Evolutionary conservation across 345 rosid species (phyloP).

Genomic region (Syzygium aromaticum): DNA sequence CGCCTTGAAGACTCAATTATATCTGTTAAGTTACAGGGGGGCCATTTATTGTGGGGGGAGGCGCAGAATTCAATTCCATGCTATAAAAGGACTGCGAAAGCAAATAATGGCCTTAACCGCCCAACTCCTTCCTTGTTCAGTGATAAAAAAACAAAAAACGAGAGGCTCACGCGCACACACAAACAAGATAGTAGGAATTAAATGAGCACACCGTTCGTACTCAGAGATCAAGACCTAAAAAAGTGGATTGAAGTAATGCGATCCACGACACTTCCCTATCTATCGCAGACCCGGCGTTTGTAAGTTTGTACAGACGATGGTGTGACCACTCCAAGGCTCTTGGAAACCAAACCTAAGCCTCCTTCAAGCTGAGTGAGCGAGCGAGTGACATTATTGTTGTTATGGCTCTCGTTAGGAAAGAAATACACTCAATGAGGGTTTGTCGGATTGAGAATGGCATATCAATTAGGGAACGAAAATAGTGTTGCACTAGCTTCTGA

Average conservation of each 20-base stretch:
- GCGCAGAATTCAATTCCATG: conserved; percentile 13
- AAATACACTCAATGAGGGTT: not conserved
- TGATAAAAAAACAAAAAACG: not conserved
- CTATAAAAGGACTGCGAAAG: conserved; percentile 6
- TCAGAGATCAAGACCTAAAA: not conserved
- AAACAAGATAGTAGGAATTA: not conserved
- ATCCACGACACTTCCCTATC: not conserved
- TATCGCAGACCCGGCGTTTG: not conserved
- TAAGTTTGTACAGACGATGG: not conserved
- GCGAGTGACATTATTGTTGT: not conserved
- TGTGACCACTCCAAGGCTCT: not conserved
- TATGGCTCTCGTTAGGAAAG: not conserved
- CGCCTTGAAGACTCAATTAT: not conserved
- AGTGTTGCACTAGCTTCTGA: not conserved
- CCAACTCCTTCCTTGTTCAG: not conserved
- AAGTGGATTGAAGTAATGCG: not conserved
- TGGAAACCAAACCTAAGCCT: not conserved
- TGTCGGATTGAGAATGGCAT: not conserved
- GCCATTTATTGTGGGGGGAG: not conserved
- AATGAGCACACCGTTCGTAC: not conserved
- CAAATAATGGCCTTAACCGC: conserved; percentile 5
- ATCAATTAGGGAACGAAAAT: not conserved
- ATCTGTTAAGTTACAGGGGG: not conserved
- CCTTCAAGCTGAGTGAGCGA: not conserved
- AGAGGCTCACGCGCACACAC: not conserved